Conservation (phyloP, 2,329 filamentous ascomycete genomes). For the Lecanicillium sp. region DNA sequence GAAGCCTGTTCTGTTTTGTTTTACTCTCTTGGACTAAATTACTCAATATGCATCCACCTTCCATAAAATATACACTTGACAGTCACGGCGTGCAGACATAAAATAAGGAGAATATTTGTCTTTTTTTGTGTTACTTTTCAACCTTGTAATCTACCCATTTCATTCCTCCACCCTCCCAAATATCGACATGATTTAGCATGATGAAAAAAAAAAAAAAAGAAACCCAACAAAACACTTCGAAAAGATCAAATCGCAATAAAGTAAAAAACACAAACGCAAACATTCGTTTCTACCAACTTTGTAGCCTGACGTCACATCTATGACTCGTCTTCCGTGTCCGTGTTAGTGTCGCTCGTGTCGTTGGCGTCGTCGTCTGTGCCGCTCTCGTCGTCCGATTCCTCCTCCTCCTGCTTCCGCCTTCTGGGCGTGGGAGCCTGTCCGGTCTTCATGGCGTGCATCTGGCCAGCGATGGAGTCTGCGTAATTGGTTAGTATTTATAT, state of each 20-base stretch:
- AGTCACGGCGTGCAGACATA: too few species aligned
- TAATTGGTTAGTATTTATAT: slow-evolving; percentile 20
- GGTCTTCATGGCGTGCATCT: slow-evolving; percentile 82
- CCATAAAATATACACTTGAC: too few species aligned
- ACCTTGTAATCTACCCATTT: neutral
- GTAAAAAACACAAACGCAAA: neutral
- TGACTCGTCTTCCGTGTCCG: slow-evolving; percentile 59
- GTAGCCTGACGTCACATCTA: too few species aligned
- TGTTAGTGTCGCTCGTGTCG: slow-evolving; percentile 63
- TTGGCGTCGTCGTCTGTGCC: slow-evolving; percentile 65
- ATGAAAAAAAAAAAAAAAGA: neutral
- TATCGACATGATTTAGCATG: neutral
- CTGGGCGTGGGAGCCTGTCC: slow-evolving; percentile 55
- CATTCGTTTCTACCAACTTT: neutral
- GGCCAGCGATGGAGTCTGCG: slow-evolving; percentile 78
- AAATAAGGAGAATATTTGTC: neutral
- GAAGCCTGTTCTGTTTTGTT: too few species aligned
- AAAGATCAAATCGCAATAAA: neutral
- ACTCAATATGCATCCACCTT: too few species aligned
- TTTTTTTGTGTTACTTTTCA: neutral
- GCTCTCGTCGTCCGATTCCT: slow-evolving; percentile 73
- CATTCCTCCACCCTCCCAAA: neutral
- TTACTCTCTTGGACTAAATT: too few species aligned
- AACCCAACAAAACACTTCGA: neutral
- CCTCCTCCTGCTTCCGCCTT: slow-evolving; percentile 40